Evolutionary conservation across 2,329 filamentous ascomycete species (phyloP).

Genomic region (Scortechinia acanthostroma): DNA sequence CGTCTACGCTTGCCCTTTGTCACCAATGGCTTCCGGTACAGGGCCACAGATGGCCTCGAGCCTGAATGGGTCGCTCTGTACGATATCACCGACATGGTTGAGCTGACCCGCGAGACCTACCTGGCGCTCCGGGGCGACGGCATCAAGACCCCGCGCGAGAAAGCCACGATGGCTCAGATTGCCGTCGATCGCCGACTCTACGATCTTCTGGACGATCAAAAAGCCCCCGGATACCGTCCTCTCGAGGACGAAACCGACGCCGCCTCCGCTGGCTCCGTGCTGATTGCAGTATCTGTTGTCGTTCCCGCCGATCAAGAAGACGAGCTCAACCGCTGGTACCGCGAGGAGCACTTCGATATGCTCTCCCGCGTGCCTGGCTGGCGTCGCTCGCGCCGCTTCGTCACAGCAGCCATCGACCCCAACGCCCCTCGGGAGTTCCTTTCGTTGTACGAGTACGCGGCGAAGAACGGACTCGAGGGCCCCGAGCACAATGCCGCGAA

Average conservation of each 20-base stretch:
- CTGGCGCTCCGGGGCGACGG: constrained; percentile 48
- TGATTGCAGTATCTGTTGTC: constrained; percentile 54
- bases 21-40: constrained; percentile 73
- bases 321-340: constrained; percentile 62
- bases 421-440: constrained; percentile 48
- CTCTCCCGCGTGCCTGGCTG: constrained; percentile 72
- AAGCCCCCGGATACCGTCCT: constrained; percentile 45
- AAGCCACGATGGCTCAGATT: constrained; percentile 42
- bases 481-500: constrained; percentile 56
- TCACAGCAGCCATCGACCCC: constrained; percentile 50
- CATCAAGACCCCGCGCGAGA: constrained; percentile 39
- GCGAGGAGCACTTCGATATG: constrained; percentile 68
- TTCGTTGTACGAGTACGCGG: constrained; percentile 66
- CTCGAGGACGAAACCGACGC: constrained; percentile 52
- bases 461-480: constrained; percentile 59
- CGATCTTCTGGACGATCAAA: constrained; percentile 51
- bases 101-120: constrained; percentile 66
- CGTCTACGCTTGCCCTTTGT: constrained; percentile 72
- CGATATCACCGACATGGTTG: constrained; percentile 70
- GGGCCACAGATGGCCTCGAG: constrained; percentile 50
- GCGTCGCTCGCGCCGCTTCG: constrained; percentile 66
- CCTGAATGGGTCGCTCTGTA: constrained; percentile 76
- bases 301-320: constrained; percentile 42
- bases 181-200: constrained; percentile 67
- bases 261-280: constrained; percentile 48